Evolutionary conservation across 2,329 filamentous ascomycete species (phyloP).

Genomic region (Coniochaeta hoffmannii): DNA sequence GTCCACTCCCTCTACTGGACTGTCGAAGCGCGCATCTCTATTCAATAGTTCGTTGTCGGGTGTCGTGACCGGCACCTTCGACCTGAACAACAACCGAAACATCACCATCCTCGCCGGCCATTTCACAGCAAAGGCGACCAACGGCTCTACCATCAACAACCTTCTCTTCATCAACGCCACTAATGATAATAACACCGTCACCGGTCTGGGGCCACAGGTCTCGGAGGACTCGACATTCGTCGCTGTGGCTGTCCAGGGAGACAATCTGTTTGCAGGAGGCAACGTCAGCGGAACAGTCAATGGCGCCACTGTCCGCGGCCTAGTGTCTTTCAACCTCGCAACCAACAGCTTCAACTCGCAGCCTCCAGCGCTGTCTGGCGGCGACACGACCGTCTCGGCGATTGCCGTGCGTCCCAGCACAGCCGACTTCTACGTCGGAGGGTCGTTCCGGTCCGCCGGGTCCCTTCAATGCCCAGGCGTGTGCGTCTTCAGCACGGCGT

Average conservation of each 20-base stretch:
- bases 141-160: slow-evolving; percentile 70
- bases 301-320: slow-evolving; percentile 56
- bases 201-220: slow-evolving; percentile 61
- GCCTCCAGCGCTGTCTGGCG: slow-evolving; percentile 66
- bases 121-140: slow-evolving; percentile 63
- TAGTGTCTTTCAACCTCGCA: slow-evolving; percentile 73
- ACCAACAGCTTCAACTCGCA: slow-evolving; percentile 59
- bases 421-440: slow-evolving; percentile 76
- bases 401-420: slow-evolving; percentile 66
- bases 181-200: slow-evolving; percentile 52
- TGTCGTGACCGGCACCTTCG: slow-evolving; percentile 73
- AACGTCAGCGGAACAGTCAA: slow-evolving; percentile 64
- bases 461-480: slow-evolving; percentile 74
- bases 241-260: slow-evolving; percentile 58
- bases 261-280: slow-evolving; percentile 76
- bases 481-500: slow-evolving; percentile 67
- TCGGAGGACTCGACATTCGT: slow-evolving; percentile 67
- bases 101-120: slow-evolving; percentile 84
- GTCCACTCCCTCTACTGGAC: slow-evolving; percentile 18
- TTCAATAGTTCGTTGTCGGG: slow-evolving; percentile 45
- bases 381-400: slow-evolving; percentile 63
- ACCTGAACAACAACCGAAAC: slow-evolving; percentile 62
- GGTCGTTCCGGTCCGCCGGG: slow-evolving; percentile 76
- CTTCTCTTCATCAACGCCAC: slow-evolving; percentile 74
- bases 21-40: slow-evolving; percentile 38